phyloP scores from a whole-genome alignment of 139 green algal species.

The Limnomonas spitsbergensis region DNA sequence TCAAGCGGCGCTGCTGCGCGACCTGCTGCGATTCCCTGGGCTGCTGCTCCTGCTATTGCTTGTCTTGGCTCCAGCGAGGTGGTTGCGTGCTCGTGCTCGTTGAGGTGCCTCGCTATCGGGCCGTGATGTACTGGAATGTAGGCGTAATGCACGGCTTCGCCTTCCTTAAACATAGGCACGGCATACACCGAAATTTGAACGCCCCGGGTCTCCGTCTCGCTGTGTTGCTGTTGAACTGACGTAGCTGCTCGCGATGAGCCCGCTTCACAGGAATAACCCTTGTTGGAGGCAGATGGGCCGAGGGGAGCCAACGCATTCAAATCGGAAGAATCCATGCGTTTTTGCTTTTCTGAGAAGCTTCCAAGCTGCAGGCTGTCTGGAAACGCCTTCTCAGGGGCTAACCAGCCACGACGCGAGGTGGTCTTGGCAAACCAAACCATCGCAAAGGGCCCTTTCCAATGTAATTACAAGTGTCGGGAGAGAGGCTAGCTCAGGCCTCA shows the following conservation, averaged over 20 bases:
- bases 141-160: not conserved
- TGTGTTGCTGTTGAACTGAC: not conserved
- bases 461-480: too few species aligned
- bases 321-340: too few species aligned
- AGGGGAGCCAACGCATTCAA: too few species aligned
- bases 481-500: too few species aligned
- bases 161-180: slow-evolving; percentile 8
- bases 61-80: not conserved
- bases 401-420: too few species aligned
- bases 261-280: not conserved
- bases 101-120: not conserved
- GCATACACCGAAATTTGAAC: slow-evolving; percentile 7
- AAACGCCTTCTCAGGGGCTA: too few species aligned
- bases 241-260: not conserved
- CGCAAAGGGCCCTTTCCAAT: too few species aligned
- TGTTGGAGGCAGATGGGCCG: too few species aligned
- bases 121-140: slow-evolving; percentile 15
- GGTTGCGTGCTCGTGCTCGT: not conserved
- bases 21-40: not conserved
- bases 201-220: too few species aligned
- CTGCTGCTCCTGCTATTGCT: not conserved
- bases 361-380: too few species aligned
- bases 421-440: too few species aligned
- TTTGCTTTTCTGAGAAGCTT: too few species aligned
- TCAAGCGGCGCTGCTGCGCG: not conserved